Base-by-base conservation (phyloP, 331 rosid genomes). In the Erythrophleum ivorense region DNA sequence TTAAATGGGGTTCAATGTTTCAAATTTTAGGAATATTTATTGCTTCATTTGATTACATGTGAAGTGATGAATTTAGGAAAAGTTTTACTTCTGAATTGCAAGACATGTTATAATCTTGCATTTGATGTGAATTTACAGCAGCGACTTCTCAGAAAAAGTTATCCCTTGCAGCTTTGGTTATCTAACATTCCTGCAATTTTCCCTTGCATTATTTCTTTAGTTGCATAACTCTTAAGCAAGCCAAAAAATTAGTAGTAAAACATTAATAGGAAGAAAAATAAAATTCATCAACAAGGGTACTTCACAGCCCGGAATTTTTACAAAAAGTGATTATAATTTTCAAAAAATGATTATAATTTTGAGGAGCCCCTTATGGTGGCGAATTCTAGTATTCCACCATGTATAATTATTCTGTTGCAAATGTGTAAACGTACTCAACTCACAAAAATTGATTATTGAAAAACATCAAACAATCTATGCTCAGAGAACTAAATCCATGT, bases 31-130 rank as follows among this genome's bases (percentile, higher is more conserved):
- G 16, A 59, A 33, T 75, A 59, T 82, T 49, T 36, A 40, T 69
- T 59, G 40, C 85, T 48, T 49, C 54, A 76, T 3, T 36, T 69
- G 46, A 21, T 33, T 75, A 2, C 33, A 29, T n/a, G 70, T 63
- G 68, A 7, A 48, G 62, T 36, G 29, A 16, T 62, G 73, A 60
- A 31, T 12, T 21, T 80, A 18, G 52, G 46, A n/a, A 0, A 13
- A 62, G 41, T 31, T 41, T 43, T 40, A 33, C 60, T 31, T 48
- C n/a, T 5, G 11, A 19, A 12, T 31, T 15, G 18, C 40, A 6
- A 36, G 50, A 1, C 46, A 34, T 31, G 36, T 48, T 16, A 7
- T 50, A 5, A 12, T 18, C n/a, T 40, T 33, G 53, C 53, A 36
- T 60, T 60, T 72, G 55, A 38, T 60, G 19, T 60, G 66, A 60